These are phyloP conservation scores for Penicillium brevicompactum DNA, from an alignment of 2,329 filamentous ascomycete genomes.

Conservation along the genomic window DNA sequence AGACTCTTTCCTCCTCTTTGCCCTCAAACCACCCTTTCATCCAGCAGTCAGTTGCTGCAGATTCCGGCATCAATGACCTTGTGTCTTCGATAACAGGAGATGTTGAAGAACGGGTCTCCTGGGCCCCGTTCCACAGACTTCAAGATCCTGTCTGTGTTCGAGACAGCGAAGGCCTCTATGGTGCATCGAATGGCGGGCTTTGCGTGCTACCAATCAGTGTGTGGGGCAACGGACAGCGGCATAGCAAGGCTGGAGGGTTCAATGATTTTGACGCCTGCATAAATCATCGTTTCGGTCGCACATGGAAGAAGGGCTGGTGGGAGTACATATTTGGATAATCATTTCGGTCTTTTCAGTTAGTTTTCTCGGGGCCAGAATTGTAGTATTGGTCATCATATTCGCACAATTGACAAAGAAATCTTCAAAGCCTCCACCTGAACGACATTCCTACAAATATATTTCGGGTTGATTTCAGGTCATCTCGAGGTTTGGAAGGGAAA, in stretches of 20 bases:
- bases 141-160: constrained; percentile 27
- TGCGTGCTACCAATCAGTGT: constrained; percentile 84
- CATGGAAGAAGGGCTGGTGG: constrained; percentile 37
- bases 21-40: constrained; percentile 30
- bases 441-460: too few species aligned
- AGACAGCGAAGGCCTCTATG: constrained; percentile 18
- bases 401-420: too few species aligned
- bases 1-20: constrained; percentile 31
- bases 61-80: constrained; percentile 25
- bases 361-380: too few species aligned
- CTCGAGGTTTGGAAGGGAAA: too few species aligned
- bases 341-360: neutral
- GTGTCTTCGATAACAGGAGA: neutral
- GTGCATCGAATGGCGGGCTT: constrained; percentile 73
- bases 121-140: constrained; percentile 36
- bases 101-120: constrained; percentile 27
- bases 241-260: constrained; percentile 33
- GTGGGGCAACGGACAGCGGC: constrained; percentile 40
- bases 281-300: constrained; percentile 37
- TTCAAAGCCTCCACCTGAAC: too few species aligned
- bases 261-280: constrained; percentile 30
- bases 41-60: constrained; percentile 23
- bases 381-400: too few species aligned
- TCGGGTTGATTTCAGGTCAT: too few species aligned
- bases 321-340: constrained; percentile 29